Evolutionary conservation across 176 grass and related monocot species (phyloP).

Genomic region (Eragrostis nindensis): DNA sequence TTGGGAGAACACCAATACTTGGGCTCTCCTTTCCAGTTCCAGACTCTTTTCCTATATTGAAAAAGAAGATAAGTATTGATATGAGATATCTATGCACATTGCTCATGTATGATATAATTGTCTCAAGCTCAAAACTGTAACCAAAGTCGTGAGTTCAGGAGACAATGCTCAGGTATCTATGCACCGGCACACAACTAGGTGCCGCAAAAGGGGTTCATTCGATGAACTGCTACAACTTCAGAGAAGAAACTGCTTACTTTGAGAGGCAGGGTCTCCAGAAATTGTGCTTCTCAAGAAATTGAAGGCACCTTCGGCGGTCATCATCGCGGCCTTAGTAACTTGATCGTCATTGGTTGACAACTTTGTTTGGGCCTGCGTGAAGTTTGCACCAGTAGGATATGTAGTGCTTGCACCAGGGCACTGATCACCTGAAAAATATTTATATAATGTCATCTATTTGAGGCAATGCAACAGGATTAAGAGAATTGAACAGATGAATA

Average conservation of each 20-base stretch:
- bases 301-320: constrained; percentile 59
- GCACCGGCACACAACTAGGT: constrained; percentile 26
- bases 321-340: constrained; percentile 56
- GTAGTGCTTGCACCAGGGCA: constrained; percentile 50
- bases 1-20: constrained; percentile 32
- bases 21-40: constrained; percentile 48
- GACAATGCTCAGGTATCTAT: too few species aligned
- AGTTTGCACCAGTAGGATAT: constrained; percentile 45
- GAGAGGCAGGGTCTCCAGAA: constrained; percentile 22
- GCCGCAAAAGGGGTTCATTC: neutral
- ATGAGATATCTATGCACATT: constrained; percentile 9
- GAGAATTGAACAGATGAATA: neutral
- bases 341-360: constrained; percentile 43
- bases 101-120: neutral
- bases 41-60: constrained; percentile 12
- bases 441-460: constrained; percentile 32
- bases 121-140: constrained; percentile 1
- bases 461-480: neutral
- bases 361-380: constrained; percentile 35
- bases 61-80: constrained; percentile 15
- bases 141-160: neutral
- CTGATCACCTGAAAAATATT: constrained; percentile 64
- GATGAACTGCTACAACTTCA: neutral
- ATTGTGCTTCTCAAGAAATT: constrained; percentile 58
- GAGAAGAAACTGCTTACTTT: constrained; percentile 44